phyloP scores from a whole-genome alignment of 2,329 filamentous ascomycete species.

The Colletotrichum tamarilloi region DNA sequence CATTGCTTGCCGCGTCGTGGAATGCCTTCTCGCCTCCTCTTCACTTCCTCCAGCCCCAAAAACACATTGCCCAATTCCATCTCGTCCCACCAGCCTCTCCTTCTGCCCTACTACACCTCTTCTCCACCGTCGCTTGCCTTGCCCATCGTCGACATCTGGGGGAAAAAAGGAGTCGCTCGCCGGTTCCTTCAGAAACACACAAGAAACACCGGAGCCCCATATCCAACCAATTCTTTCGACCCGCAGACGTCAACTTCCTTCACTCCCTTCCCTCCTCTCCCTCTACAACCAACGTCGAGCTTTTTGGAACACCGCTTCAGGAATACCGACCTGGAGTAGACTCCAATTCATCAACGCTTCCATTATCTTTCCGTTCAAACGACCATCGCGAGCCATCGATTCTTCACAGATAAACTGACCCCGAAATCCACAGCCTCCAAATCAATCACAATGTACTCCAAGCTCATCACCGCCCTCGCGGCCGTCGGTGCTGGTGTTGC shows the following conservation, averaged over 20 bases:
- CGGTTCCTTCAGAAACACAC: slow-evolving; percentile 25
- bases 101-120: slow-evolving; percentile 12
- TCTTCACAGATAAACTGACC: slow-evolving; percentile 22
- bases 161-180: slow-evolving; percentile 4
- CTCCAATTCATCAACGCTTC: slow-evolving; percentile 22
- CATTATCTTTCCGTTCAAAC: slow-evolving; percentile 24
- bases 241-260: background rate
- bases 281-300: slow-evolving; percentile 1
- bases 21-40: slow-evolving; percentile 40
- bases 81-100: slow-evolving; percentile 39
- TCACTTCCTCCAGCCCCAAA: slow-evolving; percentile 41
- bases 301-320: slow-evolving; percentile 33
- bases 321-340: slow-evolving; percentile 29
- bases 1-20: slow-evolving; percentile 12
- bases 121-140: slow-evolving; percentile 8
- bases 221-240: background rate
- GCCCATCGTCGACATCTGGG: slow-evolving; percentile 12
- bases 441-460: slow-evolving; percentile 58
- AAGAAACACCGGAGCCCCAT: slow-evolving; percentile 26
- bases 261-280: background rate
- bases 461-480: slow-evolving; percentile 56
- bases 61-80: slow-evolving; percentile 36
- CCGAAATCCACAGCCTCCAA: slow-evolving; percentile 1
- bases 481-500: slow-evolving; percentile 53
- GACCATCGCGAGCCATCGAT: background rate